phyloP scores from a whole-genome alignment of 768 basidiomycete genomes.

The Leccinum arenicola region DNA sequence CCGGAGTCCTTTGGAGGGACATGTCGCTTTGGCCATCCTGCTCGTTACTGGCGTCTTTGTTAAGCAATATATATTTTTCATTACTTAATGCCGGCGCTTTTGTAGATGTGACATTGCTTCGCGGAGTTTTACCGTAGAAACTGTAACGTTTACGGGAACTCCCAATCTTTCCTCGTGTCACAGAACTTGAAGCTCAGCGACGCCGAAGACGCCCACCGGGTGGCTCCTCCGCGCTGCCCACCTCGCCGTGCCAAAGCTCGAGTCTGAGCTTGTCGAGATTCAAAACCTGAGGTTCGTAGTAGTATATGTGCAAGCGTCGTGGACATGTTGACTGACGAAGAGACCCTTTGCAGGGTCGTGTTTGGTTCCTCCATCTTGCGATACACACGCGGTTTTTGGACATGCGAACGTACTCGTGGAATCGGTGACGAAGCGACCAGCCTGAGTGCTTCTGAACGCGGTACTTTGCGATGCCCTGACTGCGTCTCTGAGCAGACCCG shows the following conservation, averaged over 20 bases:
- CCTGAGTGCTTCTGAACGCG: constrained; percentile 39
- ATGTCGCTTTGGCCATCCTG: constrained; percentile 67
- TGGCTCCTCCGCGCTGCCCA: constrained; percentile 76
- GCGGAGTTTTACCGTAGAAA: constrained; percentile 45
- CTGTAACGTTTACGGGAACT: constrained; percentile 5
- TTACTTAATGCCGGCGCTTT: too few relatives aligned
- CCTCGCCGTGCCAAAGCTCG: constrained; percentile 46
- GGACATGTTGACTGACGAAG: background rate
- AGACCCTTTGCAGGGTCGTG: constrained; percentile 41
- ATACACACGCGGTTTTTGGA: constrained; percentile 55
- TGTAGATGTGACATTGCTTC: constrained; percentile 44
- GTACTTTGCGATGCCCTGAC: constrained; percentile 62
- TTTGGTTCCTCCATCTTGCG: constrained; percentile 70
- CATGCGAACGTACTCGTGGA: constrained; percentile 47
- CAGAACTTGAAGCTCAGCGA: constrained; percentile 46
- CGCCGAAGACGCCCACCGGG: constrained; percentile 49
- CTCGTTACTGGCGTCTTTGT: constrained; percentile 54
- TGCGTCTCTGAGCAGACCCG: constrained; percentile 41
- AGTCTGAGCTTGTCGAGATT: constrained; percentile 49
- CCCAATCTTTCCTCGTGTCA: constrained; percentile 60
- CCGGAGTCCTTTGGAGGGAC: constrained; percentile 75
- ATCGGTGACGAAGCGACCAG: constrained; percentile 39
- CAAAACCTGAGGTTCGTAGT: constrained; percentile 46
- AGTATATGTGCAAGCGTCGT: background rate
- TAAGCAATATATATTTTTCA: constrained; percentile 31